Evolutionary conservation across 306 rosid species (phyloP).

Genomic region (Fragaria ananassa): DNA sequence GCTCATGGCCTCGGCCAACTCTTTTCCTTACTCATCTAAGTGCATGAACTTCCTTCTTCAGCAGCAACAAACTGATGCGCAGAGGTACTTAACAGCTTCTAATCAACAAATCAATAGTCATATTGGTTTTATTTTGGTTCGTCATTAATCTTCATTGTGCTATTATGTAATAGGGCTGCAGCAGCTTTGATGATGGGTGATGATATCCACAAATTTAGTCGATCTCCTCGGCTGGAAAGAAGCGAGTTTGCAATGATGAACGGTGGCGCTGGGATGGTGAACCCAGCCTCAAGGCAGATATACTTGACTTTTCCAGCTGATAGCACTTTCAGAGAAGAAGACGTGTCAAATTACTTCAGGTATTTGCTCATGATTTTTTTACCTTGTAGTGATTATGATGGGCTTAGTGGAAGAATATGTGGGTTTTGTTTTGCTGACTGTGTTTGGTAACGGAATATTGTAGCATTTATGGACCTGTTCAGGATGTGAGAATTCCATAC

Average conservation of each 20-base stretch:
- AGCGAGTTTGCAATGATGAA: constrained; percentile 60
- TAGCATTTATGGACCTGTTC: constrained; percentile 91
- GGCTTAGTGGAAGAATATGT: neutral
- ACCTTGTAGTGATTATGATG: neutral
- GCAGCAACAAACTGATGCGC: constrained; percentile 79
- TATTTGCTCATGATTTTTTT: constrained; percentile 10
- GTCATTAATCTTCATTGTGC: neutral
- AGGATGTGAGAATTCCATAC: constrained; percentile 98
- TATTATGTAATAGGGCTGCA: constrained; percentile 50
- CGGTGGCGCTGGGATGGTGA: constrained; percentile 60
- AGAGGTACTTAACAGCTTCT: constrained; percentile 41
- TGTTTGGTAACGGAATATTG: constrained; percentile 13
- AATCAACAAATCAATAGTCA: neutral
- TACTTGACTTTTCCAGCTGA: constrained; percentile 98
- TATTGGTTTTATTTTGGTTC: neutral
- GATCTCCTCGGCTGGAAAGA: constrained; percentile 62
- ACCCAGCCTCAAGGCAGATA: constrained; percentile 92
- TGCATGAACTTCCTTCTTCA: constrained; percentile 70
- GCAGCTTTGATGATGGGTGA: constrained; percentile 86
- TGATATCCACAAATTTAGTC: constrained; percentile 70
- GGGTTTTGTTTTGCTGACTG: constrained; percentile 7
- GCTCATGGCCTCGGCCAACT: constrained; percentile 66
- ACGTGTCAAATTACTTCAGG: constrained; percentile 96
- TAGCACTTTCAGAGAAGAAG: constrained; percentile 96
- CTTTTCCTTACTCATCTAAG: constrained; percentile 73